Evolutionary conservation across 139 green algal genomes (phyloP).

Genomic region (Chlamydomonas eustigma): DNA sequence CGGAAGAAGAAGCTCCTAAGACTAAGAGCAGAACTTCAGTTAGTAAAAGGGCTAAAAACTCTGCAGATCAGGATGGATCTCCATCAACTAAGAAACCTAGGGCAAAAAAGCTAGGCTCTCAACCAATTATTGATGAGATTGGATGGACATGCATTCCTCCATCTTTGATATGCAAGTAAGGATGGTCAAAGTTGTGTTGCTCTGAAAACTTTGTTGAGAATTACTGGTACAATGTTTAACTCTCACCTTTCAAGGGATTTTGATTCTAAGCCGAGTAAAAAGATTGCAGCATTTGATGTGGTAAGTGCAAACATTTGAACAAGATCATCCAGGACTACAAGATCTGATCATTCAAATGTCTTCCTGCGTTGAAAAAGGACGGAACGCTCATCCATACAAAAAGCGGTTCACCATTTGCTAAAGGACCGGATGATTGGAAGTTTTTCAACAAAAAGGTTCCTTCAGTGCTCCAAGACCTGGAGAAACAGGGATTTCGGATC

Average conservation of each 20-base stretch:
- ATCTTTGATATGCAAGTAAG: conserved; percentile 39
- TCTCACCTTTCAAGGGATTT: conserved; percentile 24
- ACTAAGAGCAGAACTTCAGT: not conserved
- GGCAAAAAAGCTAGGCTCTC: not conserved
- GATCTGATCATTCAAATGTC: not conserved
- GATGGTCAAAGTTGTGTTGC: not conserved
- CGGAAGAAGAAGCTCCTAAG: not conserved
- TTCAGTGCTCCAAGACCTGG: conserved; percentile 35
- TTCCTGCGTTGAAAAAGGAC: conserved; percentile 36
- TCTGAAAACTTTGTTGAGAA: not conserved
- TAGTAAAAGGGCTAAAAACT: not conserved
- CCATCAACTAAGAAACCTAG: conserved; percentile 21
- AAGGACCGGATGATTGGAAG: conserved; percentile 49
- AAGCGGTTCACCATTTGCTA: conserved; percentile 30
- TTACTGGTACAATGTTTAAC: not conserved
- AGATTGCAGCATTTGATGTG: conserved; percentile 68
- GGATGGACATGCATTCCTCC: conserved; percentile 36
- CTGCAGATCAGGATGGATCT: not conserved
- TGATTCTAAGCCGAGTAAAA: conserved; percentile 16
- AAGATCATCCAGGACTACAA: not conserved
- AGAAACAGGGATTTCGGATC: conserved; percentile 53
- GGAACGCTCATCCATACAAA: conserved; percentile 63
- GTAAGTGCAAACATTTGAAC: conserved; percentile 16
- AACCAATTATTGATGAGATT: conserved; percentile 8
- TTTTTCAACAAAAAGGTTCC: conserved; percentile 52